These are phyloP conservation scores for Quercus glauca DNA, from an alignment of 306 rosid genomes.

Conservation along the genomic window DNA sequence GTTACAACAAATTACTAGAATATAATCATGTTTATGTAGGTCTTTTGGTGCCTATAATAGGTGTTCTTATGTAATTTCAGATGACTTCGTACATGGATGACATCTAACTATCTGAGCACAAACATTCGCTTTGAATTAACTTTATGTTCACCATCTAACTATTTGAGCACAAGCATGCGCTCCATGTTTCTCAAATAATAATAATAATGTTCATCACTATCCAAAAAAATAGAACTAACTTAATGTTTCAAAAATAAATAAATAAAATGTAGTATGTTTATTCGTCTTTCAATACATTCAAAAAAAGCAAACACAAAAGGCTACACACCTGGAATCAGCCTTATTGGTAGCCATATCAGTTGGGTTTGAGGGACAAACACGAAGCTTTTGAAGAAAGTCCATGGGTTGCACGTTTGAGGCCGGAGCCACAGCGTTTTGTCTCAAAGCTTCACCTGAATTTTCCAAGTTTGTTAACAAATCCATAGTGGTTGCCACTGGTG, in stretches of 20 bases:
- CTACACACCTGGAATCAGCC: constrained; percentile 44
- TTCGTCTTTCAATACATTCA: too few species aligned
- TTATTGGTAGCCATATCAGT: constrained; percentile 42
- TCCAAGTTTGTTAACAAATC: constrained; percentile 43
- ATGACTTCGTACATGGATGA: too few species aligned
- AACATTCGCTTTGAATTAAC: not conserved
- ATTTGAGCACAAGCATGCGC: too few species aligned
- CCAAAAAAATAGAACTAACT: not conserved
- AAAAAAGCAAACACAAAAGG: not conserved
- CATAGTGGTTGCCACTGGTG: constrained; percentile 30
- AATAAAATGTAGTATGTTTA: not conserved
- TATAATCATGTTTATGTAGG: too few species aligned
- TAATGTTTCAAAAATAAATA: not conserved
- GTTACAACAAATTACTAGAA: not conserved
- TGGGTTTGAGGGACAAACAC: not conserved
- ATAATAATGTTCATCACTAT: too few species aligned
- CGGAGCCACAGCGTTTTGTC: constrained; percentile 22
- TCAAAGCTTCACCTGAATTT: constrained; percentile 32
- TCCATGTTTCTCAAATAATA: too few species aligned
- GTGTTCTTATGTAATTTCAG: constrained; percentile 30
- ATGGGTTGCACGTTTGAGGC: not conserved
- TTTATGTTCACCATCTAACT: not conserved
- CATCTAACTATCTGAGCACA: not conserved
- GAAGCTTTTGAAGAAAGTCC: constrained; percentile 42
- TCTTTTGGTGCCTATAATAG: not conserved